Conservation (phyloP, 768 basidiomycete genomes). For the Suillus tomentosus region DNA sequence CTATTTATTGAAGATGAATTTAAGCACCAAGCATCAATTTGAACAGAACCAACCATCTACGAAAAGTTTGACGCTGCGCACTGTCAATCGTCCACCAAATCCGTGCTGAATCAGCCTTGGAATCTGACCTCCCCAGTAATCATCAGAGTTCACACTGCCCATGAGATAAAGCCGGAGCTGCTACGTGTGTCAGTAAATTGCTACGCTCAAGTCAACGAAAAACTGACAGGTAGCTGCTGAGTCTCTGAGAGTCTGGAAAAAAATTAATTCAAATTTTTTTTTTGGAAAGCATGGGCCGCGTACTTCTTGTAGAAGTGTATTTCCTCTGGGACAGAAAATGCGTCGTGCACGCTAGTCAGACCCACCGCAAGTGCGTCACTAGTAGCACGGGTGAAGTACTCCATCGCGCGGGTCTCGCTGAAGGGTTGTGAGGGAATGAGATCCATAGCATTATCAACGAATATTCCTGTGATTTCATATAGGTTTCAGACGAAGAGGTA, state of each 20-base stretch:
- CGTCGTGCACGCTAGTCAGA: conserved; percentile 88
- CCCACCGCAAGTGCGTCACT: conserved; percentile 75
- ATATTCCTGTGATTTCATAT: conserved; percentile 49
- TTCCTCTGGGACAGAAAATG: conserved; percentile 48
- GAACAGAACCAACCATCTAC: conserved; percentile 59
- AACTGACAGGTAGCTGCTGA: conserved; percentile 65
- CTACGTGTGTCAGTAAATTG: not conserved
- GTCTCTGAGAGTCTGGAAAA: conserved; percentile 63
- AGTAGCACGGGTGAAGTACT: conserved; percentile 67
- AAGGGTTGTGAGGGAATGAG: conserved; percentile 70
- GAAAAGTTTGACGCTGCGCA: conserved; percentile 73
- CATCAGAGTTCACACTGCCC: conserved; percentile 51
- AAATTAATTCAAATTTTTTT: conserved; percentile 4
- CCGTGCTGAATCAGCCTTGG: conserved; percentile 64
- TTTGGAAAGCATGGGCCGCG: conserved; percentile 21
- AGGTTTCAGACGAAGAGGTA: not conserved
- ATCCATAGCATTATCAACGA: conserved; percentile 86
- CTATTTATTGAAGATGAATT: conserved; percentile 39
- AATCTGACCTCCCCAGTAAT: conserved; percentile 68
- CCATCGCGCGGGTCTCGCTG: conserved; percentile 53
- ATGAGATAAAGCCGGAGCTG: conserved; percentile 66
- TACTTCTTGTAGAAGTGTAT: conserved; percentile 71
- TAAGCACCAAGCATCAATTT: not conserved
- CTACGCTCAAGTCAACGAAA: not conserved
- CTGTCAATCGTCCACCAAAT: conserved; percentile 49